Percentiles rank a stretch among this genome's conserved stretches.
Conservation (phyloP, 768 basidiomycete species). For the Epithele typhae region DNA sequence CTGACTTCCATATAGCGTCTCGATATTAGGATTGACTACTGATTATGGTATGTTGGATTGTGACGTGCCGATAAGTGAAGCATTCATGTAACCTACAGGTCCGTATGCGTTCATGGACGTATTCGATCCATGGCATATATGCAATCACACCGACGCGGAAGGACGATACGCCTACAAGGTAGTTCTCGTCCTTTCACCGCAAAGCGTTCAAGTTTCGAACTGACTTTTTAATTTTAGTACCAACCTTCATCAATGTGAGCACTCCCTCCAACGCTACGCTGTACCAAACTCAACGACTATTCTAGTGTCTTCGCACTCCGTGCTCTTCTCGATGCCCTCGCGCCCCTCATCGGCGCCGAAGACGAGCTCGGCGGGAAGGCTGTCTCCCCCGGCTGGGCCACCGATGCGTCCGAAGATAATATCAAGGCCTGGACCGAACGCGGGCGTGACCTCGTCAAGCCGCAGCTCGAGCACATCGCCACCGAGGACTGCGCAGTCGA, state of each 20-base stretch:
- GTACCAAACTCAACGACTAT: background rate
- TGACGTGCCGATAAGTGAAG: background rate
- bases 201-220: too few species aligned
- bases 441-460: constrained; percentile 47
- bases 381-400: constrained; percentile 61
- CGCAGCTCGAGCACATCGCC: constrained; percentile 58
- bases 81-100: constrained; percentile 35
- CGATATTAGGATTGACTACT: constrained; percentile 70
- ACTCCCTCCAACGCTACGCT: background rate
- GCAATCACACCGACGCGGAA: constrained; percentile 81
- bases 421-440: constrained; percentile 57
- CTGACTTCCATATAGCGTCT: constrained; percentile 43
- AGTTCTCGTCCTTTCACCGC: constrained; percentile 6
- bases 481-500: constrained; percentile 57
- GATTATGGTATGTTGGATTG: constrained; percentile 60
- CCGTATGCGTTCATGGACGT: constrained; percentile 97
- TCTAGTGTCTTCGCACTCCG: constrained; percentile 72
- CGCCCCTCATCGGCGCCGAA: constrained; percentile 87
- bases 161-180: constrained; percentile 75
- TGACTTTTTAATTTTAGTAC: constrained; percentile 32
- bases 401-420: constrained; percentile 44
- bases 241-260: constrained; percentile 77
- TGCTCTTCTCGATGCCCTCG: constrained; percentile 69
- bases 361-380: constrained; percentile 44
- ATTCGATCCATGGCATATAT: constrained; percentile 80